Evolutionary conservation across 768 basidiomycete species (phyloP), one percentile per base, ranked within the genome.

Genomic region (Terana coerulea): DNA sequence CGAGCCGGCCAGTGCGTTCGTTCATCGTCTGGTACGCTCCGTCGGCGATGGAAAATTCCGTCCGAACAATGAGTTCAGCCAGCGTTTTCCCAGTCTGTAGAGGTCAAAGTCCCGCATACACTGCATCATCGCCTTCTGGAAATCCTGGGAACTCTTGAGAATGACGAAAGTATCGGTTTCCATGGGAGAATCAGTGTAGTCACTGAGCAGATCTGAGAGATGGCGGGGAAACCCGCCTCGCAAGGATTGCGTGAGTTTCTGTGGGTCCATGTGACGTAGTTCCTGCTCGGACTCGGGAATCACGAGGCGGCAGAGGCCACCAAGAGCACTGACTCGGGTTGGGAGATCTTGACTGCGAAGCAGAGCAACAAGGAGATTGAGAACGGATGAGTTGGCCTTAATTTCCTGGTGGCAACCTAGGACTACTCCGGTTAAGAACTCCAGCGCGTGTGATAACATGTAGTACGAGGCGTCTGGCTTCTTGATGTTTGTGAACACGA

Each of bases 11-110:
- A 0, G 77, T 77, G 3, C 49, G 58, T 4, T 69, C 68, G 45
- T 81, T 68, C 48, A 75, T 62, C 1, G 66, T 57, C 57, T 79
- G 71, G 64, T 79, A 85, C 21, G 61, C 66, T 1, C 84, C 84
- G n/a, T 86, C 76, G 5, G 70, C 62, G 49, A 86, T 72, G 3
- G 81, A 77, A 60, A 81, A 84, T 57, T 87, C 84, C 7, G 81
- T 83, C 39, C 70, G 67, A 9, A 77, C 63, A 56, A 88, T 79
- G 39, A 79, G 66, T 6, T 69, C 64, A 1, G 76, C 75, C 22
- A 83, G 67, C 33, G 67, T 70, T 31, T 77, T 56, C 81, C 84
- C 3, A 86, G 72, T 3, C 69, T 53, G 56, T 76, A 74, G 3
- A 86, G 57, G 58, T 86, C 74, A 28, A 63, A 67, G 55, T 78